Base-by-base conservation (phyloP, 2,329 filamentous ascomycete genomes). In the Ophiocordyceps camponoti-leonardi region DNA sequence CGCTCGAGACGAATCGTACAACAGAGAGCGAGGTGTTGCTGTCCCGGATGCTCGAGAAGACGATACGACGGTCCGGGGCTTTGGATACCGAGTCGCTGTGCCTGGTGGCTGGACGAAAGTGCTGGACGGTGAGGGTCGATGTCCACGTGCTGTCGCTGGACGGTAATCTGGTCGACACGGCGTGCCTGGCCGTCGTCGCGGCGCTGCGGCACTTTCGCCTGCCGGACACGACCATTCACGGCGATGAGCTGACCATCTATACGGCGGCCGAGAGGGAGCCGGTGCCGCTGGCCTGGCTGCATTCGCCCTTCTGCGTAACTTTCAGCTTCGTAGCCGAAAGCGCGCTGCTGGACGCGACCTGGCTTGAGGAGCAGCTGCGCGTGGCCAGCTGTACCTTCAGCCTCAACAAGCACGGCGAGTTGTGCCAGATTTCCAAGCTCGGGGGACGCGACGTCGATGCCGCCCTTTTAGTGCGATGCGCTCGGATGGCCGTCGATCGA, bases 51-150 rank as follows among this genome's bases (percentile, higher is more conserved):
- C 79, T 98, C 19, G 92, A 98, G 62, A 94, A 94, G 66, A 90
- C 92, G 10, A 79, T 96, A 49, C 87, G 92, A 40, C 81, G 92
- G 49, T 94, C 88, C 1, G 83, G 83, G 53, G 90, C 92, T 7
- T 77, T 98, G 39, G 90, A 96, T 61, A 94, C 88, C 31, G 92
- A 98, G 65, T 94, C 88, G 4, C 74, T 98, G 41, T 98, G 92
- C 62, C 85, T 98, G 20, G 72, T 95, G 26, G 87, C 92, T 12
- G 88, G 86, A 8, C 73, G 83, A 49, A 94, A 93, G 63, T 92
- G 85, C 67, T 98, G 92, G 79, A 83, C 83, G 49, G 73, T 98
- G 50, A 80, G 90, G 47, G 88, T 86, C 19, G 90, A 96, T 61
- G 76, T 96, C 20, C 92, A 98, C 63, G 79, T 96, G 42, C 73